phyloP scores from a whole-genome alignment of 805 yeast species.

The Diddensiella santjacobensis region DNA sequence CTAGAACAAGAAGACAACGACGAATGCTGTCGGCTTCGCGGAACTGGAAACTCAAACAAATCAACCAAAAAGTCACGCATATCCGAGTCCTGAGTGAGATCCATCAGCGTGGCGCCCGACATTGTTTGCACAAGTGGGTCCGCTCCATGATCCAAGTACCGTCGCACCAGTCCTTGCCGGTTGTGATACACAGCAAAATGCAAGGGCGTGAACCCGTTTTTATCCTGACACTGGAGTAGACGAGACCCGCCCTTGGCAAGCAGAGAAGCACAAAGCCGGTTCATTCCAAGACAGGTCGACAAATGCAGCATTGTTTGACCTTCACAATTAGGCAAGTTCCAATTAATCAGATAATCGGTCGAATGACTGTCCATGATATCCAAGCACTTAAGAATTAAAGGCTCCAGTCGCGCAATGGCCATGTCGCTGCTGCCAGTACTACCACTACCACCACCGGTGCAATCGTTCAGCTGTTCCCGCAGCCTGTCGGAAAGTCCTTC shows the following conservation, averaged over 20 bases:
- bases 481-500: slow-evolving; percentile 11
- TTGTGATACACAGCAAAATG: slow-evolving; percentile 83
- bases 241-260: slow-evolving; percentile 54
- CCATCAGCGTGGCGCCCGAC: slow-evolving; percentile 39
- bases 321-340: slow-evolving; percentile 74
- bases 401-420: slow-evolving; percentile 19
- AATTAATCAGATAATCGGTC: slow-evolving; percentile 24
- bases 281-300: slow-evolving; percentile 73
- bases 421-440: slow-evolving; percentile 15
- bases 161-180: slow-evolving; percentile 57
- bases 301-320: slow-evolving; percentile 89
- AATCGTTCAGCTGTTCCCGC: slow-evolving; percentile 9
- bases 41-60: neutral
- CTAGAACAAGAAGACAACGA: neutral
- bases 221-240: slow-evolving; percentile 56
- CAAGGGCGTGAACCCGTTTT: slow-evolving; percentile 79
- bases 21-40: slow-evolving; percentile 3
- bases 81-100: slow-evolving; percentile 22
- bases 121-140: slow-evolving; percentile 49
- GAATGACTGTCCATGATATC: slow-evolving; percentile 1
- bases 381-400: slow-evolving; percentile 26
- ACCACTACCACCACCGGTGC: slow-evolving; percentile 27
- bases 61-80: slow-evolving; percentile 15
- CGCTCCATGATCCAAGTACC: slow-evolving; percentile 63
- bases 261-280: slow-evolving; percentile 56